Evolutionary conservation across 345 rosid species (phyloP).

Genomic region (Firmiana major): DNA sequence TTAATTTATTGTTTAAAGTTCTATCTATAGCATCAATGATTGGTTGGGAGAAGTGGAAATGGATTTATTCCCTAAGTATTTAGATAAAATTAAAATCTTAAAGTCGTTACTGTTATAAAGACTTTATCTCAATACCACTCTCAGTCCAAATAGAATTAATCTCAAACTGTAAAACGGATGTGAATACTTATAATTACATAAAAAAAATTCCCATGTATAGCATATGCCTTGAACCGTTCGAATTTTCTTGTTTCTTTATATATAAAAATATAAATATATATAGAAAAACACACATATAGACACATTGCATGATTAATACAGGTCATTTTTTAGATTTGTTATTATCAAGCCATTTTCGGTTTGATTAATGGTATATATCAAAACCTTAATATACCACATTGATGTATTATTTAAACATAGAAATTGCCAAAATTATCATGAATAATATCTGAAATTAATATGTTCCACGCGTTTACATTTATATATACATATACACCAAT

Average conservation of each 20-base stretch:
- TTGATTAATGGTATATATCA: background rate
- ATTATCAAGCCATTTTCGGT: background rate
- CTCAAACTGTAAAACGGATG: no score
- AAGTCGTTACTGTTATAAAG: no score
- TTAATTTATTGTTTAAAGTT: background rate
- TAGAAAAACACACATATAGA: no score
- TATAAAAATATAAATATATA: background rate
- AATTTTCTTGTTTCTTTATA: background rate
- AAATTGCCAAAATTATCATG: background rate
- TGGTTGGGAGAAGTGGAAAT: no score
- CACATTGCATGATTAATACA: background rate
- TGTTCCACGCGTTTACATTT: background rate
- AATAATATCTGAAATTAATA: background rate
- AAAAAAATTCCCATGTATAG: no score
- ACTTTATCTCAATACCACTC: no score
- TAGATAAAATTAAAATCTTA: no score
- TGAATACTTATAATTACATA: no score
- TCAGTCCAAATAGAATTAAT: no score
- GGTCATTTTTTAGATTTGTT: background rate
- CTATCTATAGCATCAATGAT: no score
- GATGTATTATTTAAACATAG: background rate
- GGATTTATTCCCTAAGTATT: no score
- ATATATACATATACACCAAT: background rate
- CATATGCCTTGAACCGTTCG: background rate
- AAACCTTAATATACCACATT: background rate